Evolutionary conservation across 2,329 filamentous ascomycete species (phyloP), one percentile per base, ranked within the genome.

Genomic region (Raffaelea deltoideospora): DNA sequence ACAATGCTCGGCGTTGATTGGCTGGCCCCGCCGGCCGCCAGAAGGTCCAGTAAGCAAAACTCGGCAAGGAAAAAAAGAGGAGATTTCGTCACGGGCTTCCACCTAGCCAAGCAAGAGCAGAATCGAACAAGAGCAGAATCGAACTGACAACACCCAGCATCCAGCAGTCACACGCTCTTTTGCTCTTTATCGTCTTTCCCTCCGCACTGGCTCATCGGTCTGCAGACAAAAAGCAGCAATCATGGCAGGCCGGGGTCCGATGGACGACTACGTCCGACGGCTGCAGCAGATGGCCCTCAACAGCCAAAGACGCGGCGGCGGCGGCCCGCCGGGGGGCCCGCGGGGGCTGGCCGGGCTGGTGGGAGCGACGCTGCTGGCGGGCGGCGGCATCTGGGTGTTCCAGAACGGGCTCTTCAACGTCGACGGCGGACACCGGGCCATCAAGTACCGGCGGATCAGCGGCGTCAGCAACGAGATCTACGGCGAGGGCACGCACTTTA

Each of bases 401-500:
- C 64, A 69, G 49, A 70, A 76, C 55, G 69, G 74, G 31, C 64
- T 79, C 5, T 79, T 79, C 65, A 79, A 79, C 64, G 90, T 98
- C 51, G 90, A 98, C 55, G 90, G 90, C 78, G 90, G 90, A 64
- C 90, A 96, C 61, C 79, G 90, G 55, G 90, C 90, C 47, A 98
- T 98, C 72, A 98, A 98, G 63, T 98, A 98, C 66, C 86, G 80
- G 50, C 79, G 87, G 57, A 53, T 94, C 60, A 83, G 76, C 52
- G 90, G 90, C 67, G 88, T 98, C 38, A 79, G 83, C 69, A 87
- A 87, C 64, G 85, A 96, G 54, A 98, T 98, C 58, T 98, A 93
- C 65, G 70, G 52, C 50, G 90, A 98, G 85, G 90, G 84, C 65
- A 98, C 90, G 39, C 90, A 98, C 61, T 67, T 98, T 54, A 76